Base-by-base conservation (phyloP, 106 monocot species). In the Platanthera zijinensis region DNA sequence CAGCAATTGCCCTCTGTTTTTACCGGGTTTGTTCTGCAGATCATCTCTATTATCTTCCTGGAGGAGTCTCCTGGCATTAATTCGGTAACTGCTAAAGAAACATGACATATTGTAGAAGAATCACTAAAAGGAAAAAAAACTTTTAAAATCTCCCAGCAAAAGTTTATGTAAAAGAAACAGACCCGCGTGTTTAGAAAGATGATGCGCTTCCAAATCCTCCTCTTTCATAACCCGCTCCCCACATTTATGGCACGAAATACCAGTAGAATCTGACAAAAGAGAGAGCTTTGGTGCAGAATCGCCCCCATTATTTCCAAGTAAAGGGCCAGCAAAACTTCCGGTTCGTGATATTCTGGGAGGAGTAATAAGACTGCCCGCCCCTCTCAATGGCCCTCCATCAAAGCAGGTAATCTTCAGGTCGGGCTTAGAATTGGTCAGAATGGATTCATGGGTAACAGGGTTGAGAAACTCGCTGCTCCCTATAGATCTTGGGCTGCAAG, bases 121-220 rank as follows among this genome's bases (percentile, higher is more conserved):
- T 48, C 6, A 70, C 21, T 8, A 46, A 17, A 70, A 46, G 47
- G 11, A 57, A 61, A 8, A 19, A 59, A 59, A 59, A n/a, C 54
- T 15, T 12, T 25, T 9, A 54, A 10, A 54, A 54, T 54, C 15
- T 4, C 25, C 25, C 25, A 25, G 0, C 39, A 39, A 39, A 39
- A 39, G 39, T 39, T 39, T 39, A 39, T 39, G 39, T 39, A 39
- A 39, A 39, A 39, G 39, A 39, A 39, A 39, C 39, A 39, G 39
- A 97, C 96, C 96, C 75, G 96, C 93, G 85, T 97, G 96, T 52
- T 97, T 91, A 80, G 91, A 90, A n/a, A 97, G 83, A 79, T 93
- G 91, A 82, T 93, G 96, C 6, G 89, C 83, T 66, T 97, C 96
- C 80, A 97, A 75, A 10, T 74, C 84, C 48, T 89, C 87, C 87